Percentiles rank a stretch among this genome's conserved stretches.
Evolutionary conservation across 1,139 yeast species (phyloP).

Genomic region (Diutina sp.): DNA sequence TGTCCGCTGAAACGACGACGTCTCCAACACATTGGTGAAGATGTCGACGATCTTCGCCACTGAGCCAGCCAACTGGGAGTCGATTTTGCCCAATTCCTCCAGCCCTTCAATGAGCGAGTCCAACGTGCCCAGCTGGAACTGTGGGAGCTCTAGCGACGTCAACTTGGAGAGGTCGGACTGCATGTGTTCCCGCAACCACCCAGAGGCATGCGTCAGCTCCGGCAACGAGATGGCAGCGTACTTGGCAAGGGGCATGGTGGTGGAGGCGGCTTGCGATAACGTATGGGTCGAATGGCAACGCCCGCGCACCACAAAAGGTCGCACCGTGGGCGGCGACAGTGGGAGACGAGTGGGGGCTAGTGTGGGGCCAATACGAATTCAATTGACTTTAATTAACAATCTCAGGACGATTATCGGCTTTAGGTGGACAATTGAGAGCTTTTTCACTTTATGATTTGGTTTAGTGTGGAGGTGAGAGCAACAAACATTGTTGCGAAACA

Average conservation of each 20-base stretch:
- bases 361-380: not conserved
- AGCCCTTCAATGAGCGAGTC: slow-evolving; percentile 85
- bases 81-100: slow-evolving; percentile 78
- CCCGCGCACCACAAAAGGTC: not conserved
- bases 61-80: slow-evolving; percentile 56
- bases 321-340: not conserved
- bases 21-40: slow-evolving; percentile 27
- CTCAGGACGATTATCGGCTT: too few relatives aligned
- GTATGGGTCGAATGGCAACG: not conserved
- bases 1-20: slow-evolving; percentile 6
- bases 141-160: slow-evolving; percentile 45
- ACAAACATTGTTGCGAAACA: too few relatives aligned
- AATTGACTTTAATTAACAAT: too few relatives aligned
- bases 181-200: slow-evolving; percentile 1
- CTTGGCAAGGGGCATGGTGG: slow-evolving; percentile 2
- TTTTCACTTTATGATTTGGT: too few relatives aligned
- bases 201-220: not conserved
- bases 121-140: slow-evolving; percentile 86
- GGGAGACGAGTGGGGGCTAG: not conserved
- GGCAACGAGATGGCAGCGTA: slow-evolving; percentile 2
- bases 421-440: too few relatives aligned
- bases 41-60: slow-evolving; percentile 70
- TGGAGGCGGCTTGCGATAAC: not conserved
- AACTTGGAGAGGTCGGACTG: not conserved
- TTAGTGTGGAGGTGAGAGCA: too few relatives aligned